Evolutionary conservation across 768 basidiomycete genomes (phyloP).

Genomic region (Dictyophora rubrovolvata): DNA sequence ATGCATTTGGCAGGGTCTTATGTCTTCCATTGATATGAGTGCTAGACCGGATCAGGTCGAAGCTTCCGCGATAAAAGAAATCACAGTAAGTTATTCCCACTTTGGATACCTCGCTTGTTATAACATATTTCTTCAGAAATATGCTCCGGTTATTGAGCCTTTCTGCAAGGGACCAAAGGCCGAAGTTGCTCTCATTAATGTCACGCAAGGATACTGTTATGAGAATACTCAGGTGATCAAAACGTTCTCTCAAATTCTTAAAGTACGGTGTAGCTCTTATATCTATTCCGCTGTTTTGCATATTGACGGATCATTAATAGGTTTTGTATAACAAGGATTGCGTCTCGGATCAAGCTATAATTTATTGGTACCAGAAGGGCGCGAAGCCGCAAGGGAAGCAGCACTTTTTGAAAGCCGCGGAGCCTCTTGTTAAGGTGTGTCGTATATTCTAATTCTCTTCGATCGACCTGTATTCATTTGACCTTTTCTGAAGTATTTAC

Average conservation of each 20-base stretch:
- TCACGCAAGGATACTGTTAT: conserved; percentile 92
- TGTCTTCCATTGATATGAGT: conserved; percentile 81
- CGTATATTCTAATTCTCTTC: not conserved
- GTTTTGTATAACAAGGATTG: conserved; percentile 95
- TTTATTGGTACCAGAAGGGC: conserved; percentile 97
- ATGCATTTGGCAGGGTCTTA: conserved; percentile 89
- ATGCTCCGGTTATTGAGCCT: conserved; percentile 74
- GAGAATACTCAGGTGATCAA: conserved; percentile 94
- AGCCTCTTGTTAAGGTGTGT: conserved; percentile 78
- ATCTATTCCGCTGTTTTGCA: not conserved
- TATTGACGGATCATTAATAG: conserved; percentile 26
- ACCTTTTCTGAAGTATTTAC: conserved; percentile 55
- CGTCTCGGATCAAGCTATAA: conserved; percentile 90
- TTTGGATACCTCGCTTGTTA: not conserved
- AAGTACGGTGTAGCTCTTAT: conserved; percentile 35
- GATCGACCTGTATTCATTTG: conserved; percentile 6
- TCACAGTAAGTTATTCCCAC: conserved; percentile 49
- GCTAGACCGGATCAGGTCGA: conserved; percentile 89
- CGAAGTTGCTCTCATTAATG: conserved; percentile 89
- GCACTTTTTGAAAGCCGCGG: conserved; percentile 85
- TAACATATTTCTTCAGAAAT: conserved; percentile 43
- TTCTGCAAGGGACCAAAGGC: conserved; percentile 86
- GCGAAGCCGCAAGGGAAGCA: conserved; percentile 92
- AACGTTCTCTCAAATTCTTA: conserved; percentile 89
- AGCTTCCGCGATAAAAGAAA: conserved; percentile 77